Evolutionary conservation across 805 yeast genomes (phyloP).

Genomic region (Wickerhamomyces mucosus): DNA sequence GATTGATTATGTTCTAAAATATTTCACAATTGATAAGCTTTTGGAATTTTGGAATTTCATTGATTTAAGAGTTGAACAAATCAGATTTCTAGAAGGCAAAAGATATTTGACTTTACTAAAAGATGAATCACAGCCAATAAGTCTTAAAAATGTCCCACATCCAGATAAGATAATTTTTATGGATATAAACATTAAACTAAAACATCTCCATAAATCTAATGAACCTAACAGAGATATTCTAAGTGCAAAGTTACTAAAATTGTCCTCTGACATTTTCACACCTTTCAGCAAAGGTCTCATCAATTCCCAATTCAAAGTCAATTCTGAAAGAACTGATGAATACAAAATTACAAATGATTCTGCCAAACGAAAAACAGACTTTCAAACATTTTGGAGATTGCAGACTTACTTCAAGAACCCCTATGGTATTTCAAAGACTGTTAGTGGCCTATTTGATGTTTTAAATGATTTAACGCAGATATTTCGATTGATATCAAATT

Average conservation of each 20-base stretch:
- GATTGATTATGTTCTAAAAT: slow-evolving; percentile 4
- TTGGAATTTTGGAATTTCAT: slow-evolving; percentile 16
- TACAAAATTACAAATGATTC: background rate
- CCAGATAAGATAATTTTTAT: slow-evolving; percentile 9
- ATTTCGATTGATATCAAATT: background rate
- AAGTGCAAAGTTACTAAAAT: slow-evolving; percentile 9
- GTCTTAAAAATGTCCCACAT: background rate
- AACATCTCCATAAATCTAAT: slow-evolving; percentile 6
- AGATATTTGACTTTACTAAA: slow-evolving; percentile 4
- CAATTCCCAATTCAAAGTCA: slow-evolving; percentile 10
- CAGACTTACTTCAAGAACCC: slow-evolving; percentile 16
- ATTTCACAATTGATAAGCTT: slow-evolving; percentile 8
- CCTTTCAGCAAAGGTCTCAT: slow-evolving; percentile 4
- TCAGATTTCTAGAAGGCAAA: slow-evolving; percentile 1
- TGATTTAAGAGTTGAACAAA: slow-evolving; percentile 6
- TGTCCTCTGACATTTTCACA: slow-evolving; percentile 11
- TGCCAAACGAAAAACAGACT: background rate
- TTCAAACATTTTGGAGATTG: slow-evolving; percentile 10
- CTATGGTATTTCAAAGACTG: too few relatives aligned
- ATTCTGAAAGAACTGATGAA: slow-evolving; percentile 8
- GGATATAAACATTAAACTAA: slow-evolving; percentile 10
- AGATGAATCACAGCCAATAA: background rate
- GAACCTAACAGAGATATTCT: slow-evolving; percentile 13
- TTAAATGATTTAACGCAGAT: too few relatives aligned
- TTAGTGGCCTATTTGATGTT: too few relatives aligned